Conservation (phyloP, 108 stramenopile genomes). For the Fistulifera pelliculosa region DNA sequence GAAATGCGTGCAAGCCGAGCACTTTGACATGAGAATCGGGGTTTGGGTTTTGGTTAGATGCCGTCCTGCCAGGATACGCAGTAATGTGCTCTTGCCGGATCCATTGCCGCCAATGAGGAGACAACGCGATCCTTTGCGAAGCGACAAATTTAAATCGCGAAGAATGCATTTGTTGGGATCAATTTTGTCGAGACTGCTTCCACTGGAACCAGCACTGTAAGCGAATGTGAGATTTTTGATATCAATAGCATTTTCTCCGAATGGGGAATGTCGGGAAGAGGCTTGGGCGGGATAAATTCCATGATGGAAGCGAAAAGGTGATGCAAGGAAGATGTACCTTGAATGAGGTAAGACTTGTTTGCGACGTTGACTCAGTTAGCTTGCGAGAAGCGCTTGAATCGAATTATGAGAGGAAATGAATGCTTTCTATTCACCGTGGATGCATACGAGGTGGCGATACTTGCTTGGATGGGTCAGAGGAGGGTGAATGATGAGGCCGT, state of each 20-base stretch:
- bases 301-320: too few species aligned
- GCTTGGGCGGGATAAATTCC: slow-evolving; percentile 26
- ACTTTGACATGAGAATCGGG: slow-evolving; percentile 45
- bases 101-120: slow-evolving; percentile 89
- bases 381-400: too few species aligned
- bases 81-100: slow-evolving; percentile 74
- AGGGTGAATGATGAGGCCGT: too few species aligned
- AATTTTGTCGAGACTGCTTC: slow-evolving; percentile 14
- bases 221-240: slow-evolving; percentile 62
- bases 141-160: slow-evolving; percentile 41
- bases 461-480: too few species aligned
- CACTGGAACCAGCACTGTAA: slow-evolving; percentile 23
- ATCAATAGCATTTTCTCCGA: slow-evolving; percentile 59
- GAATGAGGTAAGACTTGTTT: too few species aligned
- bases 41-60: slow-evolving; percentile 74
- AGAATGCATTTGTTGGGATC: slow-evolving; percentile 30
- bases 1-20: slow-evolving; percentile 87
- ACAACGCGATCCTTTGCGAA: slow-evolving; percentile 69
- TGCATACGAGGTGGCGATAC: too few species aligned
- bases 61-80: slow-evolving; percentile 85
- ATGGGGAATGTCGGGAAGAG: slow-evolving; percentile 55
- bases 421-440: too few species aligned
- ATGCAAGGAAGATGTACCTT: too few species aligned
- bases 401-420: too few species aligned
- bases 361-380: too few species aligned